These are phyloP conservation scores for Pseudogymnoascus sp. DNA, from an alignment of 2,329 filamentous ascomycete species.

Conservation along the genomic window DNA sequence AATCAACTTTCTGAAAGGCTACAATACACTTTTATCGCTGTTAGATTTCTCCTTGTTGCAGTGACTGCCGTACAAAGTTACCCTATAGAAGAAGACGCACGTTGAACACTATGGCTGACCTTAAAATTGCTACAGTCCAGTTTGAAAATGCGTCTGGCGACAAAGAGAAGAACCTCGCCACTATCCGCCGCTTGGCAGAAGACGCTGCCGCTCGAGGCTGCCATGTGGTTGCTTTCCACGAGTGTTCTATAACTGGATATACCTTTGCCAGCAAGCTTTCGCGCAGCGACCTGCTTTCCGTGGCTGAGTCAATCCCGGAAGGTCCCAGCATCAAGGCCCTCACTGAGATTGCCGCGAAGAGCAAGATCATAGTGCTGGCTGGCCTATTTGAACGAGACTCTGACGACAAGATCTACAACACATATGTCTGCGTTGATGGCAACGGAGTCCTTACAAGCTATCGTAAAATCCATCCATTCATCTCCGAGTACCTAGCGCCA, in stretches of 20 bases:
- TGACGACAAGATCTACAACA: neutral
- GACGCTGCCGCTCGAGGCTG: neutral
- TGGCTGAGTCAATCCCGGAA: neutral
- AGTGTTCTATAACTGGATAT: conserved; percentile 3
- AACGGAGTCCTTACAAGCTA: conserved; percentile 11
- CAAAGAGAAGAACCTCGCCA: neutral
- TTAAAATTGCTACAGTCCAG: conserved; percentile 3
- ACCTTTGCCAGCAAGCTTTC: conserved; percentile 7
- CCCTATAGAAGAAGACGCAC: conserved; percentile 14
- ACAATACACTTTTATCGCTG: neutral
- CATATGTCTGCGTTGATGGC: conserved; percentile 7
- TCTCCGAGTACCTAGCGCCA: conserved; percentile 14
- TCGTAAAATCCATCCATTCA: conserved; percentile 17
- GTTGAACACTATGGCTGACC: neutral
- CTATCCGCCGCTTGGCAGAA: neutral
- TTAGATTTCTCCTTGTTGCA: neutral
- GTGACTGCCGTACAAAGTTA: conserved; percentile 15
- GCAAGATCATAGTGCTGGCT: conserved; percentile 1
- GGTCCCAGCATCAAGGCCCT: neutral
- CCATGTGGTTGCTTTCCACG: neutral
- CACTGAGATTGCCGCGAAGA: neutral
- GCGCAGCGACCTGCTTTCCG: neutral
- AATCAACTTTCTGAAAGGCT: neutral
- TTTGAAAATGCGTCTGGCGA: neutral
- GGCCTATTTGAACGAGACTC: neutral